phyloP scores from a whole-genome alignment of 2,329 filamentous ascomycete genomes.

The Colletotrichum eremochloae region DNA sequence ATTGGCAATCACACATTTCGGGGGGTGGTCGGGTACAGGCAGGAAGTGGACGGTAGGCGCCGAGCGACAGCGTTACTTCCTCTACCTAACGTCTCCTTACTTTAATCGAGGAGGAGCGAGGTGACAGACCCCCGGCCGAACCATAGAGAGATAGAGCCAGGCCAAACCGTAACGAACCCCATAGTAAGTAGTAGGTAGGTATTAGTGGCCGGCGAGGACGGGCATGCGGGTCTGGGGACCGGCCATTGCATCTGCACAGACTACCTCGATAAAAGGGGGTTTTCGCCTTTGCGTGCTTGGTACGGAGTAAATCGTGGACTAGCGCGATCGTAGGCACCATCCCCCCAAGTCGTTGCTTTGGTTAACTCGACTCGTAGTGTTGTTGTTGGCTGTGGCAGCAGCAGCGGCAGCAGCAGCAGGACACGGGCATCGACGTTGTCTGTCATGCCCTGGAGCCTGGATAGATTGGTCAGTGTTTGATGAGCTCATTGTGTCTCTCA shows the following conservation, averaged over 20 bases:
- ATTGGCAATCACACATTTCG: not conserved
- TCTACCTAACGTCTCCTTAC: constrained; percentile 25
- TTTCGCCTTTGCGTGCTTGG: constrained; percentile 13
- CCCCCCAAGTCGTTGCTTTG: not conserved
- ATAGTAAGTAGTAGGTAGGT: not conserved
- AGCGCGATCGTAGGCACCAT: constrained; percentile 1
- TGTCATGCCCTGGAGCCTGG: constrained; percentile 45
- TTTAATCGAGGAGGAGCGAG: constrained; percentile 36
- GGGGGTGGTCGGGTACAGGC: not conserved
- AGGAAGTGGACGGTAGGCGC: constrained; percentile 35
- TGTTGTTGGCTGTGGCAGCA: not conserved
- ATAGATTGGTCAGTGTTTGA: constrained; percentile 51
- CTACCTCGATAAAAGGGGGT: not conserved
- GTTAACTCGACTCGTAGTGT: not conserved
- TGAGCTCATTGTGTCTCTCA: constrained; percentile 41
- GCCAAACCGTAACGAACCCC: constrained; percentile 2
- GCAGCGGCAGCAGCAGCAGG: constrained; percentile 3
- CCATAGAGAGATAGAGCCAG: constrained; percentile 7
- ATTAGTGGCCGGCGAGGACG: constrained; percentile 12
- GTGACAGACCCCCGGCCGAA: constrained; percentile 31
- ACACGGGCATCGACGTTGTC: constrained; percentile 43
- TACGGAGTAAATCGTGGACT: not conserved
- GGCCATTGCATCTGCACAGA: constrained; percentile 26
- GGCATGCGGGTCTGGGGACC: constrained; percentile 29
- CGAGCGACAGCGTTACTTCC: constrained; percentile 40